Conservation (phyloP, 139 green algal genomes). For the Micromonas pusilla region DNA sequence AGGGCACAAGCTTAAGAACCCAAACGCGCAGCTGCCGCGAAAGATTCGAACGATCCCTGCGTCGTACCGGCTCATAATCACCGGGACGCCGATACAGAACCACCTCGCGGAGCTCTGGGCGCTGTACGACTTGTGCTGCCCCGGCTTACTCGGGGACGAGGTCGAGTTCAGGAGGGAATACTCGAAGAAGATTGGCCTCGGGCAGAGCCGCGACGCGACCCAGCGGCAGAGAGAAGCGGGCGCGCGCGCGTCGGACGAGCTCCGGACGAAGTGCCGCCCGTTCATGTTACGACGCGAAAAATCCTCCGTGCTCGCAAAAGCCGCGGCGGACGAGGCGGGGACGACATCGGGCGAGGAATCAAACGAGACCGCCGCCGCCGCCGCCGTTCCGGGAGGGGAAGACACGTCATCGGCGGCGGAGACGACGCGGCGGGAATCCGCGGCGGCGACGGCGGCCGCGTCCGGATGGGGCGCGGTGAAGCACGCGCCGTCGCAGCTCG, state of each 20-base stretch:
- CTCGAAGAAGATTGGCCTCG: constrained; percentile 50
- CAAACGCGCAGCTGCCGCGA: constrained; percentile 62
- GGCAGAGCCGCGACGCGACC: constrained; percentile 52
- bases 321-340: not conserved
- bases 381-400: too few species aligned
- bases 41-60: constrained; percentile 48
- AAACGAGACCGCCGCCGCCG: not conserved
- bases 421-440: too few species aligned
- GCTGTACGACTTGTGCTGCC: constrained; percentile 73
- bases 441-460: not conserved
- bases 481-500: constrained; percentile 32
- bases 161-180: constrained; percentile 35
- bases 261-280: constrained; percentile 58
- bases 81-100: constrained; percentile 77
- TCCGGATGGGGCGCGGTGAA: not conserved
- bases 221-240: constrained; percentile 49
- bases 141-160: constrained; percentile 35
- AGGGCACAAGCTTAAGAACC: constrained; percentile 86
- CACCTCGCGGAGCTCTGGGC: constrained; percentile 71
- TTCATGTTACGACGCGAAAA: constrained; percentile 87
- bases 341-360: not conserved
- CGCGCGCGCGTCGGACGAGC: constrained; percentile 46
- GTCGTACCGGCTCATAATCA: constrained; percentile 66
- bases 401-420: too few species aligned
- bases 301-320: constrained; percentile 57